Percentiles rank a stretch among this genome's conserved stretches.
Conservation (phyloP, 1,139 yeast genomes). For the Hemisphaericaspora xylanilytica region DNA sequence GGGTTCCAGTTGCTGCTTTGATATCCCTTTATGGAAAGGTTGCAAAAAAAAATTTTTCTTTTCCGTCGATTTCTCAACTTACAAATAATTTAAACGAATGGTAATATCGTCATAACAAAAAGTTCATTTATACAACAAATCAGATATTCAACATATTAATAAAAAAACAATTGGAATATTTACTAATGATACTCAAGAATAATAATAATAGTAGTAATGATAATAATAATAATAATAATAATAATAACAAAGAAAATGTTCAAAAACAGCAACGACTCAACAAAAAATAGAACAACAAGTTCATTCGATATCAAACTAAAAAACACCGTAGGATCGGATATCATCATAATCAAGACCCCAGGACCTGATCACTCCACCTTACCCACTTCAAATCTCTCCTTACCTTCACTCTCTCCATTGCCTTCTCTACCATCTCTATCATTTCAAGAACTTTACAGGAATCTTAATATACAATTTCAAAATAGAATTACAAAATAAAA, state of each 20-base stretch:
- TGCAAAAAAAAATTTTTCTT: slow-evolving; percentile 1
- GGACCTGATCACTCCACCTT: too few species aligned
- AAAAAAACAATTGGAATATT: neutral
- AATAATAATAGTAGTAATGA: slow-evolving; percentile 1
- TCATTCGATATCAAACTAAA: too few species aligned
- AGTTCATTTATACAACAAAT: neutral
- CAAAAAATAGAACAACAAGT: too few species aligned
- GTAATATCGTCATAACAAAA: neutral
- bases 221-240: slow-evolving; percentile 1
- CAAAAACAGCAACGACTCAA: neutral
- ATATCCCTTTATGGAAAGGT: slow-evolving; percentile 1
- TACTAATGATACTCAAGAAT: neutral
- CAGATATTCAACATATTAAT: neutral
- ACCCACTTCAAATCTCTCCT: neutral
- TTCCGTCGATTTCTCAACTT: neutral
- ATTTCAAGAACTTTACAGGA: neutral
- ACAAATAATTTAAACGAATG: neutral
- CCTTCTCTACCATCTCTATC: neutral
- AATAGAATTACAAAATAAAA: slow-evolving; percentile 1
- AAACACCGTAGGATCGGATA: too few species aligned
- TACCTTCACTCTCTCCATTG: neutral
- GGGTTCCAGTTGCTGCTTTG: too few species aligned
- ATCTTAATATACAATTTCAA: slow-evolving; percentile 2
- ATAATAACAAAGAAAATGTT: slow-evolving; percentile 1
- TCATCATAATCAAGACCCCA: neutral